Evolutionary conservation across 1,284 basidiomycete genomes (phyloP).

Genomic region (Leccinum subspadiceum): DNA sequence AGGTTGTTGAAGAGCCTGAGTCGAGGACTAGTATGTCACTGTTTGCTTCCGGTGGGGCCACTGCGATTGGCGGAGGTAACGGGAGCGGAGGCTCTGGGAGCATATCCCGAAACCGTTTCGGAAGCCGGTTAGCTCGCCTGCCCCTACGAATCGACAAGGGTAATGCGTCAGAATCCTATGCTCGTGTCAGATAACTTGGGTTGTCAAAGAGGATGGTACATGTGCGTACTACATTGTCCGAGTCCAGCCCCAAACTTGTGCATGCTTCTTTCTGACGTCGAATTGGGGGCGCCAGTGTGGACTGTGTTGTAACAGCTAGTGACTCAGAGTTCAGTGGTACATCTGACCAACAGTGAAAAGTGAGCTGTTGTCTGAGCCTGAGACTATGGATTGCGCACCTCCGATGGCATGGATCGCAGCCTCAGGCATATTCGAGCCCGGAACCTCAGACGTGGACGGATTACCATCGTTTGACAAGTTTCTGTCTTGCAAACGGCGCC

Average conservation of each 20-base stretch:
- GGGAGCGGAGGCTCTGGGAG: background rate
- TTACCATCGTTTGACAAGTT: no score
- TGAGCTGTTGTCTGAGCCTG: background rate
- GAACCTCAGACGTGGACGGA: background rate
- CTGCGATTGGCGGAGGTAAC: background rate
- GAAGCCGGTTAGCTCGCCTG: background rate
- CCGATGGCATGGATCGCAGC: background rate
- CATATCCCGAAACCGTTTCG: background rate
- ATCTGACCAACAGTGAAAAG: background rate
- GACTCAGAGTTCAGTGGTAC: background rate
- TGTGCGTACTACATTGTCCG: background rate
- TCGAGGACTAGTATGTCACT: no score
- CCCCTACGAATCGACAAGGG: background rate
- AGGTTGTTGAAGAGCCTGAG: background rate
- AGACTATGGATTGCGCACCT: background rate
- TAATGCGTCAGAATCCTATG: background rate
- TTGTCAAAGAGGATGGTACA: background rate
- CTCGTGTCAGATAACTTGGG: background rate
- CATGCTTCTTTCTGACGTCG: background rate
- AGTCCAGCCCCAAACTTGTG: background rate
- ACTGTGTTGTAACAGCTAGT: background rate
- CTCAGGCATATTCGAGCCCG: background rate
- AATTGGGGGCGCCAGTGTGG: background rate
- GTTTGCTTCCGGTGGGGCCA: background rate
- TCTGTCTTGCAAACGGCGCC: background rate